Percentiles rank a stretch among this genome's conserved stretches.
Conservation (phyloP, 78 protist genomes). For the Dictyostelium intermedium region DNA sequence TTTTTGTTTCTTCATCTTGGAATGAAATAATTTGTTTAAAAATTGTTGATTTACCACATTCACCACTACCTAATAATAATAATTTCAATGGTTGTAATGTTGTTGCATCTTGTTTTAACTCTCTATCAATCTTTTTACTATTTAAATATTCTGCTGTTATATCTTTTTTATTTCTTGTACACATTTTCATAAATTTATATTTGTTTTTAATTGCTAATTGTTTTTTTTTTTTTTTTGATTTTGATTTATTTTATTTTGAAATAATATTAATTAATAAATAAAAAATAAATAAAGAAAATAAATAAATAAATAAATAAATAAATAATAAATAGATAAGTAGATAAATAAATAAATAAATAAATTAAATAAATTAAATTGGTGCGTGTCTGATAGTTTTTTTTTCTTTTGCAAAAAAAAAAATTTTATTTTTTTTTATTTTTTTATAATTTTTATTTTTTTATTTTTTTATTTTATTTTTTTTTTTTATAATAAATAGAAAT, state of each 20-base stretch:
- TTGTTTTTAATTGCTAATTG: not conserved
- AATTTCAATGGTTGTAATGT: conserved; percentile 2
- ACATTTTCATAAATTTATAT: not conserved
- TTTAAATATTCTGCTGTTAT: not conserved
- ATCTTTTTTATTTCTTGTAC: conserved; percentile 5
- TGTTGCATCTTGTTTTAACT: conserved; percentile 2
- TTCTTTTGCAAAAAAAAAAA: not conserved
- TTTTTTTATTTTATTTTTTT: not conserved
- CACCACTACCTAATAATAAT: conserved; percentile 88
- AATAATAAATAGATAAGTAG: no score
- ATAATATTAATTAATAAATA: not conserved
- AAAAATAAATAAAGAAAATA: no score
- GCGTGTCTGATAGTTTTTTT: no score
- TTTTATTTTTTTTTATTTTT: not conserved
- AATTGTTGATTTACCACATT: conserved; percentile 90
- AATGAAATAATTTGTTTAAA: conserved; percentile 91
- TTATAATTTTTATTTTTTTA: not conserved
- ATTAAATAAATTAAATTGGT: no score
- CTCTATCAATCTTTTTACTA: conserved; percentile 44
- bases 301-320: no score
- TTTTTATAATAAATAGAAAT: not conserved
- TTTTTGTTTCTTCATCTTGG: conserved; percentile 83
- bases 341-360: no score
- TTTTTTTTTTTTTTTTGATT: not conserved
- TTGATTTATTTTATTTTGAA: not conserved